These are phyloP conservation scores for Venturiaceae sp. DNA, from an alignment of 2,329 filamentous ascomycete species.

Conservation along the genomic window DNA sequence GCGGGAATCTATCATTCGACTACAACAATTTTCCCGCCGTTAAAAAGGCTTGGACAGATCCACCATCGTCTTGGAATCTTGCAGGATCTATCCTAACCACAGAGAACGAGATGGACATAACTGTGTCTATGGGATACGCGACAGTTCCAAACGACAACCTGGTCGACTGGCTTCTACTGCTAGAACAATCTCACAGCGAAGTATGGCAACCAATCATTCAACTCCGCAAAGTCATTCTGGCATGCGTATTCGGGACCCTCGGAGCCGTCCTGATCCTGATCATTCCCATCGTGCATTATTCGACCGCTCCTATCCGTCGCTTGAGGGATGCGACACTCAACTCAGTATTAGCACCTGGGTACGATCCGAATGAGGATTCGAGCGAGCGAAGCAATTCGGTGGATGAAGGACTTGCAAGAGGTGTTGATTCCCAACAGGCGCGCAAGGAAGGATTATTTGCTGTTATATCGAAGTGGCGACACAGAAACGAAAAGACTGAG, in stretches of 20 bases:
- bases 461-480: constrained; percentile 21
- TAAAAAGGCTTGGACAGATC: constrained; percentile 46
- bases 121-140: constrained; percentile 74
- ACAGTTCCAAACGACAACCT: constrained; percentile 51
- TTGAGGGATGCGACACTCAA: constrained; percentile 67
- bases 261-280: constrained; percentile 63
- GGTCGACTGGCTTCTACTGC: constrained; percentile 72
- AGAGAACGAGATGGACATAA: constrained; percentile 58
- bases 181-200: constrained; percentile 67
- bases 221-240: constrained; percentile 70
- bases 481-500: constrained; percentile 19
- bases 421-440: constrained; percentile 24
- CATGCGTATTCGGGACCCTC: constrained; percentile 75
- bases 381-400: constrained; percentile 18
- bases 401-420: constrained; percentile 26
- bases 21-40: constrained; percentile 55
- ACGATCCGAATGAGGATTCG: constrained; percentile 15
- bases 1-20: constrained; percentile 36
- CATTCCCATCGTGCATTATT: constrained; percentile 71
- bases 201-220: constrained; percentile 66
- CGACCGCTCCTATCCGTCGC: constrained; percentile 68
- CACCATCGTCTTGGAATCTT: constrained; percentile 48
- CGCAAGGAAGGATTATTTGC: constrained; percentile 36
- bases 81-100: constrained; percentile 60
- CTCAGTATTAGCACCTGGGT: constrained; percentile 58